A percentile compares a stretch with the other conserved stretches of the same genome.
phyloP scores from a whole-genome alignment of 1,284 basidiomycete genomes.

The Microbotryum lychnidis-dioicae region DNA sequence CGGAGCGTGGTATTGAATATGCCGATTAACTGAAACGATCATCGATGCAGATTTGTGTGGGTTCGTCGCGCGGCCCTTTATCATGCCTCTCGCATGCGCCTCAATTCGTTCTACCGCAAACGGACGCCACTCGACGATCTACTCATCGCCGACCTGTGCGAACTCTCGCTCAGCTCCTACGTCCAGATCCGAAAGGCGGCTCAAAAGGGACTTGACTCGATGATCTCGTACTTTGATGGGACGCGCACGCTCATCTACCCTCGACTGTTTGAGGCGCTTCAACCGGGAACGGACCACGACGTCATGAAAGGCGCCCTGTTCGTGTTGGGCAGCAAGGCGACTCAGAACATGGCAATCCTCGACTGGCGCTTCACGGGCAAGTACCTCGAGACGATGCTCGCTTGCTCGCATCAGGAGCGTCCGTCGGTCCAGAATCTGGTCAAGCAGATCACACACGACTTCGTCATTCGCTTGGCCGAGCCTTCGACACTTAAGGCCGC shows the following conservation, averaged over 20 bases:
- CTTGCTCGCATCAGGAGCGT: conserved; percentile 26
- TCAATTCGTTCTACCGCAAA: conserved; percentile 70
- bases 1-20: conserved; percentile 35
- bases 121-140: conserved; percentile 72
- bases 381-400: conserved; percentile 42
- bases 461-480: conserved; percentile 39
- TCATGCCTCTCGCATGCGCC: conserved; percentile 54
- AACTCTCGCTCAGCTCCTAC: conserved; percentile 78
- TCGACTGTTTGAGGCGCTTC: conserved; percentile 56
- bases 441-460: conserved; percentile 60
- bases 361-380: conserved; percentile 61
- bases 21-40: conserved; percentile 52
- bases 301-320: conserved; percentile 93
- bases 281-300: conserved; percentile 72
- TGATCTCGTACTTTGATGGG: conserved; percentile 66
- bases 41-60: conserved; percentile 49
- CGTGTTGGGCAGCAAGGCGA: conserved; percentile 69
- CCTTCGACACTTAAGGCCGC: conserved; percentile 32
- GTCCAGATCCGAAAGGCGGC: conserved; percentile 64
- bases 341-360: conserved; percentile 42
- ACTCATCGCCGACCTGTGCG: conserved; percentile 67
- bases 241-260: conserved; percentile 53
- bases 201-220: conserved; percentile 60
- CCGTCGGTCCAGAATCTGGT: conserved; percentile 84
- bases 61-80: conserved; percentile 64